A percentile compares a stretch with the other conserved stretches of the same genome.
Conservation (phyloP, 208 protist species). For the Phytomonas francai region DNA sequence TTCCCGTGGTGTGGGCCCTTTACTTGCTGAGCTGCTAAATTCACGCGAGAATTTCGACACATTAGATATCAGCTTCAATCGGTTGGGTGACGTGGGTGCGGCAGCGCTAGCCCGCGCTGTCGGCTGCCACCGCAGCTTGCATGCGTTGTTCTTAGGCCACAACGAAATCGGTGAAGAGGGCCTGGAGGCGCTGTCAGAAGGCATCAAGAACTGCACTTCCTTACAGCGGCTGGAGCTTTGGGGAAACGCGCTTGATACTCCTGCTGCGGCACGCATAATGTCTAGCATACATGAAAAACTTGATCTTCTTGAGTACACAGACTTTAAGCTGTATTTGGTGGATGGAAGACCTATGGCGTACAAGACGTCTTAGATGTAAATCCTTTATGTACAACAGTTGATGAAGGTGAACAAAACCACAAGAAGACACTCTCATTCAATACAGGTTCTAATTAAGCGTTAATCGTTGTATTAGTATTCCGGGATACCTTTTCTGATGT, state of each 20-base stretch:
- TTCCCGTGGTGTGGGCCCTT: conserved; percentile 42
- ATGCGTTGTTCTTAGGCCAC: conserved; percentile 27
- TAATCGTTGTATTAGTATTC: not conserved
- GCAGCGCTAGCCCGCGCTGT: conserved; percentile 27
- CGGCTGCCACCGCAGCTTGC: conserved; percentile 28
- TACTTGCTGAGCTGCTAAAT: conserved; percentile 47
- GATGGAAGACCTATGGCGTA: conserved; percentile 9
- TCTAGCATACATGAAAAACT: conserved; percentile 37
- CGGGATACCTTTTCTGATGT: not conserved
- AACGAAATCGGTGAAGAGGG: conserved; percentile 55
- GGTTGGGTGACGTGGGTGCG: conserved; percentile 52
- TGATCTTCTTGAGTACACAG: conserved; percentile 25
- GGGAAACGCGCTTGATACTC: conserved; percentile 59
- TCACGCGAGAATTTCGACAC: conserved; percentile 38
- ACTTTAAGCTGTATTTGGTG: conserved; percentile 40
- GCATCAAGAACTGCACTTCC: conserved; percentile 24
- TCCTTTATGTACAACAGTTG: not conserved
- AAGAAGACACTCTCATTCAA: not conserved
- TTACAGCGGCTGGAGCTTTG: conserved; percentile 44
- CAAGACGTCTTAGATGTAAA: not conserved
- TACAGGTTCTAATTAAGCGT: not conserved
- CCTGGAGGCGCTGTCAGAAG: conserved; percentile 29
- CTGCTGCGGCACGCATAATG: conserved; percentile 14
- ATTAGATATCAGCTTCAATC: conserved; percentile 58
- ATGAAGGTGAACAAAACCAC: not conserved